phyloP scores from a whole-genome alignment of 371 early-diverging fungal species.

The Zychaea mexicana region DNA sequence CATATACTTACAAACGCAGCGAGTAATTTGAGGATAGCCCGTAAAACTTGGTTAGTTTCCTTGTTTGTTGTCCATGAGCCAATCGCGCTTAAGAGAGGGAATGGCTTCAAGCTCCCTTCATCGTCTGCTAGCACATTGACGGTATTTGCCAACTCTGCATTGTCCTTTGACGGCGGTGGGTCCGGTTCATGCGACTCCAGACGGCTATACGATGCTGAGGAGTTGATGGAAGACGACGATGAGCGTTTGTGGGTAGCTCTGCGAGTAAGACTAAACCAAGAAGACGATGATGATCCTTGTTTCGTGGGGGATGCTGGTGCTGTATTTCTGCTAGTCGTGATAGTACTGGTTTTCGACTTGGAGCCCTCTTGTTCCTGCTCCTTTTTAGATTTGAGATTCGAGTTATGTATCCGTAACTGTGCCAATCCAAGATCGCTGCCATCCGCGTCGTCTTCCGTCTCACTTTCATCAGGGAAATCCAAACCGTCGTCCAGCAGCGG shows the following conservation, averaged over 20 bases:
- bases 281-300: neutral
- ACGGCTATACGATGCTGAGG: neutral
- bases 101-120: slow-evolving; percentile 29
- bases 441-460: neutral
- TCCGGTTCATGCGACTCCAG: slow-evolving; percentile 15
- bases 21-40: slow-evolving; percentile 63
- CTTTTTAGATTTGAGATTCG: neutral
- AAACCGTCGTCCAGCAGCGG: slow-evolving; percentile 4
- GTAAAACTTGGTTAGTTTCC: slow-evolving; percentile 66
- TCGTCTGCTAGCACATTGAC: slow-evolving; percentile 25
- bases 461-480: slow-evolving; percentile 25
- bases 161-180: neutral
- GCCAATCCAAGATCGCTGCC: slow-evolving; percentile 1
- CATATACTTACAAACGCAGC: slow-evolving; percentile 69
- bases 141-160: slow-evolving; percentile 1
- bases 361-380: neutral
- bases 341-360: neutral
- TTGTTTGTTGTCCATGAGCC: slow-evolving; percentile 56
- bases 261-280: slow-evolving; percentile 7
- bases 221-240: neutral
- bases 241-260: neutral
- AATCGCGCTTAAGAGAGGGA: slow-evolving; percentile 38
- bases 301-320: too few relatives aligned
- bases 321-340: too few relatives aligned
- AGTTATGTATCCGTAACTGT: neutral